Evolutionary conservation across 225 moss, liverwort and hornwort species (phyloP).

Genomic region (Marchantia polymorpha): DNA sequence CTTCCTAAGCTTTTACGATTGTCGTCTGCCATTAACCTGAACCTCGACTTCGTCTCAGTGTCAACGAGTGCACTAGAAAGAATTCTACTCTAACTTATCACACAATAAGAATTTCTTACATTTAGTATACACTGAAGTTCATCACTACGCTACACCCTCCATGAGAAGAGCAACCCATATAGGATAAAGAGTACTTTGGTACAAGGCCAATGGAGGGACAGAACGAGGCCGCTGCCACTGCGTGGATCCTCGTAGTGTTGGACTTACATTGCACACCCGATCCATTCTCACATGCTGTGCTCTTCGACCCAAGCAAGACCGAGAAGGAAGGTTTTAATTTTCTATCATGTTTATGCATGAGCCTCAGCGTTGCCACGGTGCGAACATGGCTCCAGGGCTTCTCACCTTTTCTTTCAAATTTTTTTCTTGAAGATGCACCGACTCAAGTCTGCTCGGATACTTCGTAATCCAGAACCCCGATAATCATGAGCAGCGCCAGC

Average conservation of each 20-base stretch:
- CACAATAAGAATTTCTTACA: slow-evolving; percentile 20
- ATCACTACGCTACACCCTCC: slow-evolving; percentile 13
- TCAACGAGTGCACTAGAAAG: slow-evolving; percentile 1
- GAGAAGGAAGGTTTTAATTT: not conserved
- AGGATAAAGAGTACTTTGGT: slow-evolving; percentile 17
- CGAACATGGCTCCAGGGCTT: slow-evolving; percentile 3
- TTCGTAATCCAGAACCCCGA: not conserved
- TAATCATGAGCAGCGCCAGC: not conserved
- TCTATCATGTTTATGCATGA: not conserved
- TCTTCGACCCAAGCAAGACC: slow-evolving; percentile 3
- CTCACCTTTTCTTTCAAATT: not conserved
- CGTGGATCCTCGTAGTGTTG: not conserved
- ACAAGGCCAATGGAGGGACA: slow-evolving; percentile 5
- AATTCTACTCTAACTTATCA: slow-evolving; percentile 16
- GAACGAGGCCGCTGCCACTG: not conserved
- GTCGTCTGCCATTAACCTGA: not conserved
- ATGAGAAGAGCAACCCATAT: slow-evolving; percentile 17
- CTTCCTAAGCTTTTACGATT: not conserved
- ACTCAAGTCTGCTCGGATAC: not conserved
- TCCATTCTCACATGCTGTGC: not conserved
- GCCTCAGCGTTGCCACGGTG: not conserved
- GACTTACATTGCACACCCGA: not conserved
- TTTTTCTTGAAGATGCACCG: not conserved
- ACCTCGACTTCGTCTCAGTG: slow-evolving; percentile 18
- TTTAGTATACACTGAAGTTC: slow-evolving; percentile 13